Percentiles rank a stretch among this genome's conserved stretches.
Evolutionary conservation across 2,329 filamentous ascomycete genomes (phyloP).

Genomic region (Bipolaris bicolor): DNA sequence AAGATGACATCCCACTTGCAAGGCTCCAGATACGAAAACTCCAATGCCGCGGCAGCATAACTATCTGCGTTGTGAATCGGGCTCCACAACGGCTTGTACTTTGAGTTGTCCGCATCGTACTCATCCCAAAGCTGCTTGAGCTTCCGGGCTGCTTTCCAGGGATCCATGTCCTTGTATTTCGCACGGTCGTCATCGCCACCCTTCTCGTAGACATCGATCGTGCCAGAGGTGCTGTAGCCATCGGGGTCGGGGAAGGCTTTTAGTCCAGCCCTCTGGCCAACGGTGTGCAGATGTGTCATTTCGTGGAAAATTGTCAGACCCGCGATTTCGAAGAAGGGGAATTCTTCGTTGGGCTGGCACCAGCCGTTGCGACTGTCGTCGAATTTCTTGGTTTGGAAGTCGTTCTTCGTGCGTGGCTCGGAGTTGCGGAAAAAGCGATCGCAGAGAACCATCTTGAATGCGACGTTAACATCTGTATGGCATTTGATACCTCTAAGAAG

Average conservation of each 20-base stretch:
- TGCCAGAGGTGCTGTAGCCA: slow-evolving; percentile 8
- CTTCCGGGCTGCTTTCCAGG: slow-evolving; percentile 12
- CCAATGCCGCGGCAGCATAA: slow-evolving; percentile 8
- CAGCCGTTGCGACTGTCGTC: slow-evolving; percentile 6
- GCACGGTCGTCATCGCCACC: slow-evolving; percentile 10
- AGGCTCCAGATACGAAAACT: slow-evolving; percentile 8
- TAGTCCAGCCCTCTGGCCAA: slow-evolving; percentile 11
- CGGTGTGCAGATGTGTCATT: slow-evolving; percentile 11
- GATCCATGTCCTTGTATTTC: slow-evolving; percentile 11
- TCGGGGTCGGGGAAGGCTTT: slow-evolving; percentile 7
- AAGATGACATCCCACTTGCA: slow-evolving; percentile 12
- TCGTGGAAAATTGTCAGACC: slow-evolving; percentile 13
- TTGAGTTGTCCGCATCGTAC: slow-evolving; percentile 12
- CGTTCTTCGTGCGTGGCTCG: slow-evolving; percentile 7
- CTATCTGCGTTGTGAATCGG: slow-evolving; percentile 11
- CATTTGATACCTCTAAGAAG: slow-evolving; percentile 14
- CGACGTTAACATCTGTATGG: slow-evolving; percentile 9
- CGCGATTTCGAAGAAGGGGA: slow-evolving; percentile 11
- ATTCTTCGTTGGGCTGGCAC: slow-evolving; percentile 9
- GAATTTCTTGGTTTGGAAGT: slow-evolving; percentile 14
- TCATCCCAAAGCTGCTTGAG: slow-evolving; percentile 12
- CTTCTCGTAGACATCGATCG: slow-evolving; percentile 10
- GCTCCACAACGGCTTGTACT: slow-evolving; percentile 10
- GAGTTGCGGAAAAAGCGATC: slow-evolving; percentile 11
- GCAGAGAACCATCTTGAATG: slow-evolving; percentile 11